phyloP scores from a whole-genome alignment of 257 asterid species.

The Solanum boliviense region DNA sequence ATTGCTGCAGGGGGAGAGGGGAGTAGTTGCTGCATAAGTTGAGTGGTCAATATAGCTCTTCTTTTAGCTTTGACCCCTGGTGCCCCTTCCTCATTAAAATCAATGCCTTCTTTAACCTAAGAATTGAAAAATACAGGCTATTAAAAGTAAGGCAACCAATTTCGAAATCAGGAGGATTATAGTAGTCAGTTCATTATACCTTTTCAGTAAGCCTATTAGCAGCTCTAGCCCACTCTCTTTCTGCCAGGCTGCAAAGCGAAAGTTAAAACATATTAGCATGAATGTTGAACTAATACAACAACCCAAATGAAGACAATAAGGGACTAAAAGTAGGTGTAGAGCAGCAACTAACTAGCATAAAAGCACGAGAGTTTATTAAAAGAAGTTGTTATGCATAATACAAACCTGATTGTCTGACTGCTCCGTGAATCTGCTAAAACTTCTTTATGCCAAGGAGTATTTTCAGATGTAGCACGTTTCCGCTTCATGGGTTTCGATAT shows the following conservation, averaged over 20 bases:
- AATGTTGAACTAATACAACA: background rate
- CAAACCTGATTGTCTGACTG: slow-evolving; percentile 44
- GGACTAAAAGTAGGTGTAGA: background rate
- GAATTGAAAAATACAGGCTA: slow-evolving; percentile 27
- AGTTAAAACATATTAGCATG: slow-evolving; percentile 10
- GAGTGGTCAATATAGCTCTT: slow-evolving; percentile 6
- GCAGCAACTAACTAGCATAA: background rate
- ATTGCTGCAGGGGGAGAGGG: slow-evolving; percentile 6
- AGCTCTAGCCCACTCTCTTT: slow-evolving; percentile 56
- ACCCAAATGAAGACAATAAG: background rate
- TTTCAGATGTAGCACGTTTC: slow-evolving; percentile 33
- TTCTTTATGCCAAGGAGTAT: slow-evolving; percentile 56
- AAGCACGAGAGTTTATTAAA: background rate
- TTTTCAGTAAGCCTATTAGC: slow-evolving; percentile 46
- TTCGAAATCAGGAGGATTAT: background rate
- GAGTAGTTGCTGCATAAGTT: slow-evolving; percentile 15
- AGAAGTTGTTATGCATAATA: background rate
- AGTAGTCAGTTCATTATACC: slow-evolving; percentile 23
- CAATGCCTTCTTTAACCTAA: slow-evolving; percentile 3
- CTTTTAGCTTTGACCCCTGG: background rate
- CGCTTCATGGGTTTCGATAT: slow-evolving; percentile 42
- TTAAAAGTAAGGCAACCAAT: slow-evolving; percentile 1
- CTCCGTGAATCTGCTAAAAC: slow-evolving; percentile 28
- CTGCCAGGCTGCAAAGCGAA: slow-evolving; percentile 49
- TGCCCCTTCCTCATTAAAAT: background rate